Evolutionary conservation across 2,329 filamentous ascomycete species (phyloP), one percentile per base, ranked within the genome.

Genomic region (Aureobasidium musti): DNA sequence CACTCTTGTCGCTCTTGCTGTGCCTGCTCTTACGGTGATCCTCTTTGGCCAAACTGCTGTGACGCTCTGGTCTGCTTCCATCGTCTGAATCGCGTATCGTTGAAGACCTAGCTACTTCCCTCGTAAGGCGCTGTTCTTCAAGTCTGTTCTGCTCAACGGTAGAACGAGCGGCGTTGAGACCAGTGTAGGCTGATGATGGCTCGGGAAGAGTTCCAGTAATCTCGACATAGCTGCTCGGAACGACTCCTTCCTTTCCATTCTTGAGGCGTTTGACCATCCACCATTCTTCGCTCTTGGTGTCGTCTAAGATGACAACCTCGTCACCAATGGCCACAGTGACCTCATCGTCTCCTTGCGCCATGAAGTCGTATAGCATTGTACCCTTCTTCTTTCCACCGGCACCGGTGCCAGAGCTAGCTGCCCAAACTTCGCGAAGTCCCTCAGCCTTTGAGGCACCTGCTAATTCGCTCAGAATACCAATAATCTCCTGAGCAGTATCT

Each of bases 141-240:
- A 90, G 74, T 53, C 86, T 79, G 72, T 89, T 89, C 77, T 96
- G 90, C 73, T 96, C 90, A 53, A 96, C 88, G 0, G 84, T 86
- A 8, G 91, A 92, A 73, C 83, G 79, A 28, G 83, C 86, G 21
- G 84, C 83, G 67, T 87, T 85, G 54, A 88, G 73, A 8, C 87
- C 87, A 13, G 82, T 80, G 45, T 83, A 80, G 50, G 80, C 81
- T 33, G 74, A 64, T 5, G 64, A 39, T 41, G 67, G 61, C 30
- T 82, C 77, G 5, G 84, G 79, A 28, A 89, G 77, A 14, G 85
- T 85, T 65, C 91, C 92, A 26, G 87, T 93, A 63, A 97, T 82
- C 77, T 99, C 94, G 72, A 99, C 89, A 74, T 98, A 99, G 78
- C 92, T 97, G 81, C 92, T 95, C 17, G 95, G 95, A 10, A 99